Percentiles rank a stretch among this genome's conserved stretches.
These are phyloP conservation scores for Verticillium klebahnii DNA, from an alignment of 2,329 filamentous ascomycete genomes.

Conservation along the genomic window DNA sequence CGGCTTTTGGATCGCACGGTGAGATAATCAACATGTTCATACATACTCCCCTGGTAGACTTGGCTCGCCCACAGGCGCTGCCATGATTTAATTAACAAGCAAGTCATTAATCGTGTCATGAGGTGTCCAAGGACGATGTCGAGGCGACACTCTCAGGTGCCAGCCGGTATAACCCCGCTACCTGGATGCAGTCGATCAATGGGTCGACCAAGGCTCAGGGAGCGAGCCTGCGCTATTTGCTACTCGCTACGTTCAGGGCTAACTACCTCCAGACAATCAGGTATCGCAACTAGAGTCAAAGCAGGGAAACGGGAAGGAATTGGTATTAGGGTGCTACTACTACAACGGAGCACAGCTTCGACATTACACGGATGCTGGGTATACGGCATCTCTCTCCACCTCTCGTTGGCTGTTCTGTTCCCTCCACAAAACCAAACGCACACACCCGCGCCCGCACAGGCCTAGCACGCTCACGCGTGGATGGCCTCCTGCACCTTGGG, in stretches of 20 bases:
- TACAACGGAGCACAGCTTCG: background rate
- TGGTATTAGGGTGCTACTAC: background rate
- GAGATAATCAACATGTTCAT: constrained; percentile 3
- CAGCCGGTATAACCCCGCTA: too few relatives aligned
- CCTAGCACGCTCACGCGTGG: constrained; percentile 42
- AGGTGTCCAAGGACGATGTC: too few relatives aligned
- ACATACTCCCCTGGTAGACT: background rate
- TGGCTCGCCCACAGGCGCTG: background rate
- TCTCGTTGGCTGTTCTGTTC: background rate
- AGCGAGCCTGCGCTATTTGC: too few relatives aligned
- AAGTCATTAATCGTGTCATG: background rate
- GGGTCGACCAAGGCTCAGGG: too few relatives aligned
- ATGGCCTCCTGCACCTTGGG: constrained; percentile 78
- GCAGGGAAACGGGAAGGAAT: background rate
- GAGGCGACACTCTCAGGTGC: too few relatives aligned
- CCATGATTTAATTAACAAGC: background rate
- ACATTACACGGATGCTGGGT: background rate
- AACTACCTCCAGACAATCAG: too few relatives aligned
- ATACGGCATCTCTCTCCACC: background rate
- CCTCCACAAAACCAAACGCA: background rate
- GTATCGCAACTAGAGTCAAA: background rate
- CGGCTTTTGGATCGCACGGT: constrained; percentile 41
- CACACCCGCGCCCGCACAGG: background rate
- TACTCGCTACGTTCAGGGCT: too few relatives aligned
- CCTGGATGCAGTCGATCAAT: too few relatives aligned